Conservation (phyloP, 1,284 basidiomycete species). For the Ceratobasidium sp. region DNA sequence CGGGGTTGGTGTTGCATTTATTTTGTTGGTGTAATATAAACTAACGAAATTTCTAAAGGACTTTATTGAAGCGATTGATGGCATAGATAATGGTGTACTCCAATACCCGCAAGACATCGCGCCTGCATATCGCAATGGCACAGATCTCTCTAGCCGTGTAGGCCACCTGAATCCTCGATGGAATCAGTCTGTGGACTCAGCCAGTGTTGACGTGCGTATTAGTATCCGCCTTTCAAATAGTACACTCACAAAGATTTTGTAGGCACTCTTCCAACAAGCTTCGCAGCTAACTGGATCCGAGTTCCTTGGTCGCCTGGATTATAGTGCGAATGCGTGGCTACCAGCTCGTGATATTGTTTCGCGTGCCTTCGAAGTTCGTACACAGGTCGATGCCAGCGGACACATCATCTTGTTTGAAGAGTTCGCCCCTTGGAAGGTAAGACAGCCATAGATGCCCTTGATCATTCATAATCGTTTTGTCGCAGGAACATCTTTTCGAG, state of each 20-base stretch:
- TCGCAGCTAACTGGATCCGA: constrained; percentile 87
- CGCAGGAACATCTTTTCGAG: constrained; percentile 90
- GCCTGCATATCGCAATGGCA: constrained; percentile 75
- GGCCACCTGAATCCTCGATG: constrained; percentile 88
- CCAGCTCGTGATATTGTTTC: constrained; percentile 89
- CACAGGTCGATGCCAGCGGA: constrained; percentile 74
- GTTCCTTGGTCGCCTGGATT: constrained; percentile 83
- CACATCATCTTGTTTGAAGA: constrained; percentile 84
- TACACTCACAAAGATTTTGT: constrained; percentile 14
- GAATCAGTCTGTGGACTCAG: constrained; percentile 77
- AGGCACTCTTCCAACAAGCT: constrained; percentile 83
- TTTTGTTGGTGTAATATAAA: neutral
- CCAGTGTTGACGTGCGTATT: constrained; percentile 73
- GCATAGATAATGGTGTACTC: constrained; percentile 93
- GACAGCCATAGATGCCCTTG: constrained; percentile 18
- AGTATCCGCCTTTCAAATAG: neutral
- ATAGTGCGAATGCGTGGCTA: constrained; percentile 90
- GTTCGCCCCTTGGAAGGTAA: constrained; percentile 89
- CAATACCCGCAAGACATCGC: constrained; percentile 73
- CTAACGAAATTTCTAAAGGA: constrained; percentile 61
- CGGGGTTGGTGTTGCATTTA: constrained; percentile 58
- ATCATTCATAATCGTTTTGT: constrained; percentile 37
- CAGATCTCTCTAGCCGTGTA: constrained; percentile 86
- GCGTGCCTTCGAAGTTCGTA: constrained; percentile 71
- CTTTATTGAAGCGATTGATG: constrained; percentile 95